Evolutionary conservation across 2,329 filamentous ascomycete genomes (phyloP), one percentile per base, ranked within the genome.

Genomic region (Colletotrichum cereale): DNA sequence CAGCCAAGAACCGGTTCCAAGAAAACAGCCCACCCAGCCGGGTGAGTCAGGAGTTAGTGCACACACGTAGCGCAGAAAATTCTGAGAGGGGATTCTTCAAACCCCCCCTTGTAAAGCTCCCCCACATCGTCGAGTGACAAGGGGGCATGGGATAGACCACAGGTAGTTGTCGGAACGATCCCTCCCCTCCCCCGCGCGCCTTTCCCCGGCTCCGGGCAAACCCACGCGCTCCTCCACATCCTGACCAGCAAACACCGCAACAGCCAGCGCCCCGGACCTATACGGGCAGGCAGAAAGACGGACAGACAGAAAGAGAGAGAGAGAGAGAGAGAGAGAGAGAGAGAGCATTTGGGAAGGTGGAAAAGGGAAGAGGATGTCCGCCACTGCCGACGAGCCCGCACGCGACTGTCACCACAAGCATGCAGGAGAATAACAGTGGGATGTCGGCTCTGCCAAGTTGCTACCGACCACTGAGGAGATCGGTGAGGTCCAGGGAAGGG

Each of bases 401-500:
- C 47, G 60, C 66, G 66, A 66, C 44, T 56, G 60, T 36, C 58
- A 72, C 60, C 58, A 16, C 44, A 68, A 72, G 69, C 70, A 72
- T 72, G 70, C 70, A 72, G 66, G 66, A 71, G 66, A 66, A 50
- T 65, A 66, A 56, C 56, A 71, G 61, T 66, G 70, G 70, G 34
- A 53, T 61, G 50, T 61, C 70, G 48, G 61, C 55, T 52, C 61
- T 70, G 61, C 66, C 66, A 52, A 72, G 66, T 62, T 57, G 66
- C 66, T 57, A 40, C 61, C 60, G 70, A 40, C 47, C 60, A 47
- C 31, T 55, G 38, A 71, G 73, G 42, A 55, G 71, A 44, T 74
- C 61, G 36, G 66, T 72, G 26, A 76, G 79, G 60, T 80, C 79
- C 42, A 78, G 82, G 74, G 81, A 82, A 21, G 84, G 84, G 68